Conservation (phyloP, 768 basidiomycete species). For the Floccularia luteovirens region DNA sequence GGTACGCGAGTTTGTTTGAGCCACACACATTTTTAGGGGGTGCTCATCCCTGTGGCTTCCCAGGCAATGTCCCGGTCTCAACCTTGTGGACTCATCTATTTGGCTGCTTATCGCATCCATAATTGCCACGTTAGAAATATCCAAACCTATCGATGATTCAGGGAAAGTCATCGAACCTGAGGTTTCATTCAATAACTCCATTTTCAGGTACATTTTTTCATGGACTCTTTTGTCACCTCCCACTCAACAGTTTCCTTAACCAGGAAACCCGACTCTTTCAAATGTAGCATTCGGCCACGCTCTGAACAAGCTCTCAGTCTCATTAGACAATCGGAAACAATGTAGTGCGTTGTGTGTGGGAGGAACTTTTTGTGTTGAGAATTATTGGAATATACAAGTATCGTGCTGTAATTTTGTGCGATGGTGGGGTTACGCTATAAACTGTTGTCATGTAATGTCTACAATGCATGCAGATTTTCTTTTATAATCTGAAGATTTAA, state of each 20-base stretch:
- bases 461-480: too few relatives aligned
- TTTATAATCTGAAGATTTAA: too few relatives aligned
- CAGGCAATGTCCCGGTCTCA: conserved; percentile 56
- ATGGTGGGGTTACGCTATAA: too few relatives aligned
- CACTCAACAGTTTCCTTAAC: neutral
- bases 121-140: conserved; percentile 50
- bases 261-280: conserved; percentile 41
- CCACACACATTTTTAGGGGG: too few relatives aligned
- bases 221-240: neutral
- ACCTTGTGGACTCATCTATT: conserved; percentile 55
- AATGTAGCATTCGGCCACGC: conserved; percentile 41
- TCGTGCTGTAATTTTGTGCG: too few relatives aligned
- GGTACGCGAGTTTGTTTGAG: too few relatives aligned
- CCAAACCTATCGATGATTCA: conserved; percentile 38
- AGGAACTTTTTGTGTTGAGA: too few relatives aligned
- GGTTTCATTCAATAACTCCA: conserved; percentile 47
- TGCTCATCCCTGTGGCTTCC: neutral
- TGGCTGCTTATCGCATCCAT: conserved; percentile 53
- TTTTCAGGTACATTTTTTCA: conserved; percentile 45
- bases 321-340: conserved; percentile 23
- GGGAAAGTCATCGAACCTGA: conserved; percentile 41
- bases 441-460: too few relatives aligned
- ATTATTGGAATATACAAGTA: too few relatives aligned
- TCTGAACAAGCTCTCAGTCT: conserved; percentile 34
- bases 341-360: too few relatives aligned